Base-by-base conservation (phyloP, 2,329 filamentous ascomycete species). In the Colletotrichum lupini region DNA sequence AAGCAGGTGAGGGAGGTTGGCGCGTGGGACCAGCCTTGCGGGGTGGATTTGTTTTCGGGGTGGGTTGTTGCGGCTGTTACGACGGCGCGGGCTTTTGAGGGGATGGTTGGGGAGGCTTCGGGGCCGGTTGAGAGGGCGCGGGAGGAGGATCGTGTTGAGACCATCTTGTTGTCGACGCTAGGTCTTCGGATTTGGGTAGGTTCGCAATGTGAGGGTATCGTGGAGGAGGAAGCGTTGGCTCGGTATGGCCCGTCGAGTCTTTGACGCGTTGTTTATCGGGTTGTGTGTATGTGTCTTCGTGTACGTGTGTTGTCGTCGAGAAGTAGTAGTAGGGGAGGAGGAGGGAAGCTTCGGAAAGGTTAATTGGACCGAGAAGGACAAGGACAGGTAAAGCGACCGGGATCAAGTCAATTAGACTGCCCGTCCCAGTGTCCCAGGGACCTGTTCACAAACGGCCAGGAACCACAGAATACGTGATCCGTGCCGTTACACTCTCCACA, bases 1-100 rank as follows among this genome's bases (percentile, higher is more conserved):
- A 91, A 76, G 56, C 94, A 87, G 26, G 85, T 88, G 1, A 80
- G 67, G 1, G 77, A 73, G 8, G 85, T 82, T 5, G 89, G 88
- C 5, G 82, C 78, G 82, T 91, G 88, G 35, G 80, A 68, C 70
- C 63, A 72, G 72, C 60, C 64, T 11, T 26, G 52, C 8, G 66
- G 52, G 16, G 56, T 19, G 42, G 70, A 73, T 1, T 8, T 58
- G 42, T 68, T 68, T 26, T 64, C 61, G 35, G 30, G 64, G 37
- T 30, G 37, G 32, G 68, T n/a, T n/a, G 55, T 58, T 72, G 58
- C 57, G 53, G 66, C 37, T 58, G 73, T 66, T 4, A 75, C 60
- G 68, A 67, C 61, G 22, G 72, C n/a, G 49, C 67, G 46, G 72
- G 68, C 56, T 62, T 74, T 72, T 52, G 76, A 65, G 32, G 75